phyloP scores from a whole-genome alignment of 208 protist species.

The Herpetomonas samuelpessoai region DNA sequence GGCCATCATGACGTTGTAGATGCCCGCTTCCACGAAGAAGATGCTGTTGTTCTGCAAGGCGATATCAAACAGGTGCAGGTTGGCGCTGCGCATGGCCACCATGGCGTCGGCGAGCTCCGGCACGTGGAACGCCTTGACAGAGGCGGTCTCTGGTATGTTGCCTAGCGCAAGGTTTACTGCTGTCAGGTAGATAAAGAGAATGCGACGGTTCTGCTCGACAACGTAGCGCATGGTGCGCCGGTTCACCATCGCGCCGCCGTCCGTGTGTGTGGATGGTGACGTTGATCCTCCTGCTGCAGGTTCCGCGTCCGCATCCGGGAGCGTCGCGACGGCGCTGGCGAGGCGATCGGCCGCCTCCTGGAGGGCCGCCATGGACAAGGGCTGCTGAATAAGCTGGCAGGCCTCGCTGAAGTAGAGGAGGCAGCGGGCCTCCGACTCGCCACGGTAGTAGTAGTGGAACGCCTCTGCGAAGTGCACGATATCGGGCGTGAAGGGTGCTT shows the following conservation, averaged over 20 bases:
- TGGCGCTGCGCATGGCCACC: slow-evolving; percentile 57
- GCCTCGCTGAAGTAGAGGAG: slow-evolving; percentile 66
- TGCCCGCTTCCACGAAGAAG: slow-evolving; percentile 57
- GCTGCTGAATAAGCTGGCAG: slow-evolving; percentile 47
- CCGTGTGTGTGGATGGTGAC: neutral
- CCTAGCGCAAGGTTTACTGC: slow-evolving; percentile 49
- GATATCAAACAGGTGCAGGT: slow-evolving; percentile 50
- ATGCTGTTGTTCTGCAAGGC: slow-evolving; percentile 51
- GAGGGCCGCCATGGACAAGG: slow-evolving; percentile 36
- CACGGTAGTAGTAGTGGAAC: slow-evolving; percentile 51
- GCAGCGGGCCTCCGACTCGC: slow-evolving; percentile 52
- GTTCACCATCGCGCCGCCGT: neutral
- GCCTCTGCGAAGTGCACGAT: slow-evolving; percentile 42
- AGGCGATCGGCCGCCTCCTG: slow-evolving; percentile 46
- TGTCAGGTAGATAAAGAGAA: slow-evolving; percentile 59
- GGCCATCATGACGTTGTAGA: slow-evolving; percentile 69
- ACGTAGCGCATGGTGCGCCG: slow-evolving; percentile 1
- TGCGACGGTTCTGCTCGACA: slow-evolving; percentile 23
- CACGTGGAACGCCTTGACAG: slow-evolving; percentile 18
- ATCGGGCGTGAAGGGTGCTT: slow-evolving; percentile 36
- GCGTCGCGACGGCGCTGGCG: slow-evolving; percentile 49
- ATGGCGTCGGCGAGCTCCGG: slow-evolving; percentile 54
- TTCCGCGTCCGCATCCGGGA: slow-evolving; percentile 16
- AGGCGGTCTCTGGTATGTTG: slow-evolving; percentile 16
- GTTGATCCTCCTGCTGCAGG: too few species aligned